phyloP scores from a whole-genome alignment of 768 basidiomycete species.

The Mycena belliarum region DNA sequence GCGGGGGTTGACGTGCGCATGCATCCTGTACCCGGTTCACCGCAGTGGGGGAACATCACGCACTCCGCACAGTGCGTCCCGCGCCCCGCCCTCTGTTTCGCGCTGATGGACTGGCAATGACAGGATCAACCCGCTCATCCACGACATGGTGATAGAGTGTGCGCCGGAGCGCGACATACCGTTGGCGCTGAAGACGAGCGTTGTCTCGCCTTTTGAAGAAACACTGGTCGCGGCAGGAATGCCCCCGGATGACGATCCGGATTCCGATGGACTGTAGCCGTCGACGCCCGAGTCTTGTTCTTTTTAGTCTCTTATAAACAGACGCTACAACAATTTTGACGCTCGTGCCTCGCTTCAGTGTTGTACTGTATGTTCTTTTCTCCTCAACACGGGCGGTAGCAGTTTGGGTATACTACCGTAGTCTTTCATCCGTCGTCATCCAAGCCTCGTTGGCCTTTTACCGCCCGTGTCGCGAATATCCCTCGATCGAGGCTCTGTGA shows the following conservation, averaged over 20 bases:
- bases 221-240: not conserved
- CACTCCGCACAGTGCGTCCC: conserved; percentile 26
- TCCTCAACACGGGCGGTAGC: no score
- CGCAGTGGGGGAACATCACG: conserved; percentile 30
- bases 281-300: no score
- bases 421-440: no score
- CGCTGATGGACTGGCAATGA: not conserved
- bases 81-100: no score
- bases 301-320: no score
- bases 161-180: not conserved
- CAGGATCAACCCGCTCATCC: conserved; percentile 7
- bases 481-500: no score
- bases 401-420: no score
- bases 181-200: not conserved
- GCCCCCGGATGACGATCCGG: not conserved
- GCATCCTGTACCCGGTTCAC: conserved; percentile 27
- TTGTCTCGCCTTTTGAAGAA: not conserved
- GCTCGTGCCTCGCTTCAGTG: no score
- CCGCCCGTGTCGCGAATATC: no score
- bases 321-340: no score
- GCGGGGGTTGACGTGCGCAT: conserved; percentile 26
- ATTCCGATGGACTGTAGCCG: not conserved
- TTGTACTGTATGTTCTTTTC: no score
- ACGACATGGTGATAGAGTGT: conserved; percentile 6
- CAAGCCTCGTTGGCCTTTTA: no score